Conservation (phyloP, 2,329 filamentous ascomycete species). For the Talaromyces sp. region DNA sequence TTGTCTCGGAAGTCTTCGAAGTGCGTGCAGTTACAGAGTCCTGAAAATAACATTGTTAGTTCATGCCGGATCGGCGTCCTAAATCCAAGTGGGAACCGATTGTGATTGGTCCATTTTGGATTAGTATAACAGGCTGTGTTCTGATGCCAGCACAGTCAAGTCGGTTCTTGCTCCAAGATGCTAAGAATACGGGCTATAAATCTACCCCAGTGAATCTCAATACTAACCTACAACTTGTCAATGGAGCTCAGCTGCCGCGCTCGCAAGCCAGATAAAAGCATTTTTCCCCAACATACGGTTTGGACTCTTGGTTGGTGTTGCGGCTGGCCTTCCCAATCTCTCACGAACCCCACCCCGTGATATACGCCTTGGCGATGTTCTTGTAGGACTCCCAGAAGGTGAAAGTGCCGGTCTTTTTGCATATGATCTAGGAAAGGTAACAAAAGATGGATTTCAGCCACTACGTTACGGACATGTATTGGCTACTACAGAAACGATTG, state of each 20-base stretch:
- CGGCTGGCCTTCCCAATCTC: conserved; percentile 19
- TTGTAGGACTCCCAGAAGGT: conserved; percentile 25
- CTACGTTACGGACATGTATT: conserved; percentile 23
- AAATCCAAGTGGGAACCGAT: no score
- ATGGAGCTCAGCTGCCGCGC: conserved; percentile 24
- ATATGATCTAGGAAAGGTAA: conserved; percentile 35
- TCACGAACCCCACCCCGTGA: conserved; percentile 18
- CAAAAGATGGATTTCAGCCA: conserved; percentile 22
- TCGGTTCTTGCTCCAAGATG: no score
- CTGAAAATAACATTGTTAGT: no score
- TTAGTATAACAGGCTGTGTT: no score
- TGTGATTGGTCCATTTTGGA: no score
- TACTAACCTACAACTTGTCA: no score
- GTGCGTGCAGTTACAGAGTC: no score
- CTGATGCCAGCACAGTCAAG: no score
- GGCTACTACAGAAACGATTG: conserved; percentile 25
- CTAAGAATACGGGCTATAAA: no score
- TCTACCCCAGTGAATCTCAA: no score
- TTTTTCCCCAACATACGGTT: conserved; percentile 36
- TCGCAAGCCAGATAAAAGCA: conserved; percentile 32
- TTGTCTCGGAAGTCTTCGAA: no score
- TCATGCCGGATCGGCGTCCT: no score
- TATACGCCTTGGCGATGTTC: conserved; percentile 37
- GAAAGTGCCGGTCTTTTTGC: conserved; percentile 26
- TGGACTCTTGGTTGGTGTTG: conserved; percentile 21